Evolutionary conservation across 495 filamentous ascomycete genomes (phyloP).

Genomic region (Neurospora sp.): DNA sequence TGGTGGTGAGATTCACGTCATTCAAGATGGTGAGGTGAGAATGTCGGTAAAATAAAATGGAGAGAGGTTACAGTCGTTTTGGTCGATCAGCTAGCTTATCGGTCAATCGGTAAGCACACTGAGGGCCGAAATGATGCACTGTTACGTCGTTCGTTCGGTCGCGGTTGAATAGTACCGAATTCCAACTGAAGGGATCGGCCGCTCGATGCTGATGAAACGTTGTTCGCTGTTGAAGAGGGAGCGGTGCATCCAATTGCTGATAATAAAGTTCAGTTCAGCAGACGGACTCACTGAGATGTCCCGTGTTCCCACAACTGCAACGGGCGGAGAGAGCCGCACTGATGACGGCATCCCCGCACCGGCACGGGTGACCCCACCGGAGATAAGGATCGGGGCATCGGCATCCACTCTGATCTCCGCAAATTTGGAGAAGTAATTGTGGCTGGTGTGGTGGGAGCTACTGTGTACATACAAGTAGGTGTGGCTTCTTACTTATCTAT

Average conservation of each 20-base stretch:
- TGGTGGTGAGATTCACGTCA: not conserved
- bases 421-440: not conserved
- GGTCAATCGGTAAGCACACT: not conserved
- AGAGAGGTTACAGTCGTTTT: not conserved
- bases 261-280: not conserved
- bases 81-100: not conserved
- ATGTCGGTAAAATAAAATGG: not conserved
- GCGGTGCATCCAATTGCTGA: not conserved
- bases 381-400: not conserved
- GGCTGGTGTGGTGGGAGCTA: not conserved
- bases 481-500: not conserved
- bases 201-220: not conserved
- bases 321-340: not conserved
- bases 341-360: not conserved
- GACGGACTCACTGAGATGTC: not conserved
- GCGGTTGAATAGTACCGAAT: not conserved
- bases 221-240: not conserved
- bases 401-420: not conserved
- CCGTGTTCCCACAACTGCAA: not conserved
- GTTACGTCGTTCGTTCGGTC: not conserved
- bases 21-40: not conserved
- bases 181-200: not conserved
- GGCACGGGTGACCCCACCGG: not conserved
- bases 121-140: not conserved
- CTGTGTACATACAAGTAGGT: no score